Evolutionary conservation across 257 asterid genomes (phyloP).

Genomic region (Orobanche coerulescens): DNA sequence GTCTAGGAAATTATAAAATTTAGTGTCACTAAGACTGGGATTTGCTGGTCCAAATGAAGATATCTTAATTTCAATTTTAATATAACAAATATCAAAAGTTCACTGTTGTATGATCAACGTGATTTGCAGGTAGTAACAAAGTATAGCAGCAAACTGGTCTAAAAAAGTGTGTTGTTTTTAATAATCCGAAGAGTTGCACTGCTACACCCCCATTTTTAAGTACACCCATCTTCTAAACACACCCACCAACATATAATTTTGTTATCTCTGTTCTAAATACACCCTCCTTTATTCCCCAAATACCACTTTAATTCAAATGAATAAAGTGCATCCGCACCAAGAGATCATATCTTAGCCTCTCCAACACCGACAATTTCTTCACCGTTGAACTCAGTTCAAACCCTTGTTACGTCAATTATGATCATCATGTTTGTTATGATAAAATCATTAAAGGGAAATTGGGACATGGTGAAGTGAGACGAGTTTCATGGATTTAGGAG

Average conservation of each 20-base stretch:
- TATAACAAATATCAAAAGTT: neutral
- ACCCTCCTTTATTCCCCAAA: no score
- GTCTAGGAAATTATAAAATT: neutral
- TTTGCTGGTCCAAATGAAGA: neutral
- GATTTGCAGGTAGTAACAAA: neutral
- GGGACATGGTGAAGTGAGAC: no score
- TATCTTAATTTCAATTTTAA: neutral
- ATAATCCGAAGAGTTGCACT: no score
- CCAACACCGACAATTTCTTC: conserved; percentile 34
- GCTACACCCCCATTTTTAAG: no score
- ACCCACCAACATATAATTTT: no score
- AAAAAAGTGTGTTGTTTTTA: neutral
- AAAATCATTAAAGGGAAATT: conserved; percentile 46
- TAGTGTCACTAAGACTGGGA: neutral
- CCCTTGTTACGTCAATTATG: conserved; percentile 55
- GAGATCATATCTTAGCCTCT: conserved; percentile 19
- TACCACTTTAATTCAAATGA: no score
- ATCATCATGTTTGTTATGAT: conserved; percentile 52
- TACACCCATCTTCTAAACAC: no score
- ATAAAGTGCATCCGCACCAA: no score
- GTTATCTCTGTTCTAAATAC: no score
- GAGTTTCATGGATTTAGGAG: no score
- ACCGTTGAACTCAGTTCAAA: conserved; percentile 32
- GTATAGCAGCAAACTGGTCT: neutral
- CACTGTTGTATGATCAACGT: neutral